Evolutionary conservation across 2,329 filamentous ascomycete species (phyloP).

Genomic region (Exophiala spinifera): DNA sequence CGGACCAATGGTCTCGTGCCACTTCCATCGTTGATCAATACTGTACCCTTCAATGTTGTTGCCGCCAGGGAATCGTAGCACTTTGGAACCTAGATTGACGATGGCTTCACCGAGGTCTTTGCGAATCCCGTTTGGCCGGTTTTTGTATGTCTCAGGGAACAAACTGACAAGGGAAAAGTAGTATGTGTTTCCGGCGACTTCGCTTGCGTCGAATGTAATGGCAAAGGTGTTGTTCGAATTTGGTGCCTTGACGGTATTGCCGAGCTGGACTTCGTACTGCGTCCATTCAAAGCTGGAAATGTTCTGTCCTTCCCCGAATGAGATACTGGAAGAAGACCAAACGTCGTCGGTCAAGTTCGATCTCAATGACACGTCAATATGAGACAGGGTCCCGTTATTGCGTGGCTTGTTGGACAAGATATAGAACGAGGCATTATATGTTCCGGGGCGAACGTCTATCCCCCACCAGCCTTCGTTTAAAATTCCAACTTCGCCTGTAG

Average conservation of each 20-base stretch:
- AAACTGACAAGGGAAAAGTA: conserved; percentile 54
- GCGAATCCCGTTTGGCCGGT: conserved; percentile 51
- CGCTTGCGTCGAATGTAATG: conserved; percentile 48
- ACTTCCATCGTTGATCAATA: conserved; percentile 44
- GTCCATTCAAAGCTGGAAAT: conserved; percentile 32
- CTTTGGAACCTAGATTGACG: conserved; percentile 42
- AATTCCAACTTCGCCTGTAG: conserved; percentile 46
- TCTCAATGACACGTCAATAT: conserved; percentile 41
- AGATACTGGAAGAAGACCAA: conserved; percentile 38
- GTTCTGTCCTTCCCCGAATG: conserved; percentile 20
- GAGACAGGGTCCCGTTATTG: conserved; percentile 36
- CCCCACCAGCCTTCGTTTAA: conserved; percentile 52
- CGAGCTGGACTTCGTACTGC: conserved; percentile 37
- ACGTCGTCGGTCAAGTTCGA: conserved; percentile 42
- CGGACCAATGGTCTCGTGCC: conserved; percentile 53
- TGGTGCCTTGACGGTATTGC: conserved; percentile 41
- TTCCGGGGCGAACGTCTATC: conserved; percentile 48
- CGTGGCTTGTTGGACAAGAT: conserved; percentile 38
- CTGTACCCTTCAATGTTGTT: conserved; percentile 49
- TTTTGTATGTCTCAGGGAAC: conserved; percentile 55
- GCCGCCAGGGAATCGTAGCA: conserved; percentile 52
- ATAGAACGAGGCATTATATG: conserved; percentile 52
- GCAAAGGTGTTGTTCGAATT: conserved; percentile 51
- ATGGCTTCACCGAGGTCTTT: conserved; percentile 50
- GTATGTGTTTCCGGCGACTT: conserved; percentile 39